A percentile compares a stretch with the other conserved stretches of the same genome.
Evolutionary conservation across 2,329 filamentous ascomycete genomes (phyloP).

Genomic region (Sporothrix globosa): DNA sequence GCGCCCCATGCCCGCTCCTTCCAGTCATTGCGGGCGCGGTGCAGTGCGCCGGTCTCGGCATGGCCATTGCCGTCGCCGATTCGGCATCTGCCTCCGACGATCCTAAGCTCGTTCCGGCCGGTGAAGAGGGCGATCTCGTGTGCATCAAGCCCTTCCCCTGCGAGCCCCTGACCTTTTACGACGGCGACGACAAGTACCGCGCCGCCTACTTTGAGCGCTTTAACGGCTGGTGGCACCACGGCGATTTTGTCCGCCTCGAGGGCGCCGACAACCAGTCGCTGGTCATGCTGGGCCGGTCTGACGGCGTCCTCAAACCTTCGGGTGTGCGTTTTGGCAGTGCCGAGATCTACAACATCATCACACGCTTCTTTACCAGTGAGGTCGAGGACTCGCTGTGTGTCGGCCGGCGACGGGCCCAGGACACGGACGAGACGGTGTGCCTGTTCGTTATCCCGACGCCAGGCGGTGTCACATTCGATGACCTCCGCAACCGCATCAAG

Average conservation of each 20-base stretch:
- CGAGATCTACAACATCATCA: constrained; percentile 94
- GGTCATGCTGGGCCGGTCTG: constrained; percentile 87
- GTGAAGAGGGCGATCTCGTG: constrained; percentile 82
- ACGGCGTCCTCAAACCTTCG: constrained; percentile 89
- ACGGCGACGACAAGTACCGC: constrained; percentile 75
- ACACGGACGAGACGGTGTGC: constrained; percentile 83
- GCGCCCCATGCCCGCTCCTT: constrained; percentile 75
- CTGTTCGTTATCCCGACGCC: constrained; percentile 80
- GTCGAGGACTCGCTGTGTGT: constrained; percentile 88
- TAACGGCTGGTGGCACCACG: constrained; percentile 82
- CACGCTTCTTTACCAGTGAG: constrained; percentile 76
- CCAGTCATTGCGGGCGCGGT: constrained; percentile 75
- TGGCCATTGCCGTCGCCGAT: constrained; percentile 70
- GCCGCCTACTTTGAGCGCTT: constrained; percentile 89
- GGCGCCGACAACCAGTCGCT: constrained; percentile 68
- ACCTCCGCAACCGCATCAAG: constrained; percentile 67
- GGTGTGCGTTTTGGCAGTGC: constrained; percentile 91
- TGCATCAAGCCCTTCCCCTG: constrained; percentile 86
- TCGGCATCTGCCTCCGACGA: constrained; percentile 58
- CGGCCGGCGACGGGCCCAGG: constrained; percentile 70
- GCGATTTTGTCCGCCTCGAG: constrained; percentile 81
- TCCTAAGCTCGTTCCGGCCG: constrained; percentile 53
- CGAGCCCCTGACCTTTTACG: constrained; percentile 88
- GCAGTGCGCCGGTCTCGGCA: constrained; percentile 75
- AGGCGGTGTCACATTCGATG: constrained; percentile 57